phyloP scores from a whole-genome alignment of 345 rosid genomes.

The Rubroshorea leprosula region DNA sequence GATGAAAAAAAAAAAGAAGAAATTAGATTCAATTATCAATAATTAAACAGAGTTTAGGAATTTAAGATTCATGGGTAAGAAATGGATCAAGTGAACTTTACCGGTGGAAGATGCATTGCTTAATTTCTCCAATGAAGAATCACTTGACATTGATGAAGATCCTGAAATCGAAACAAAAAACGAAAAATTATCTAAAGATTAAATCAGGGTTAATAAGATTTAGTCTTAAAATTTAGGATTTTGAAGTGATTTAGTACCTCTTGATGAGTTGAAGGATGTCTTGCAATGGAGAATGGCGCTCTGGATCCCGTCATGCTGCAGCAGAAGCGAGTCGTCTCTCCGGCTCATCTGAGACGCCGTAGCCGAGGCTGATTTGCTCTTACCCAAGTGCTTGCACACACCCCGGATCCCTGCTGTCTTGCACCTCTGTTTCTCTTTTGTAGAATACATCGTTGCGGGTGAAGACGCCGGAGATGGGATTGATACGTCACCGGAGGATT shows the following conservation, averaged over 20 bases:
- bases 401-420: constrained; percentile 42
- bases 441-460: constrained; percentile 26
- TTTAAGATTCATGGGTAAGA: neutral
- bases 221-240: neutral
- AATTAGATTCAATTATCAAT: neutral
- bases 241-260: constrained; percentile 24
- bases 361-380: constrained; percentile 66
- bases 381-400: constrained; percentile 48
- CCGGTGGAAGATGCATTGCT: constrained; percentile 46
- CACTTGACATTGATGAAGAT: constrained; percentile 36
- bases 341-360: constrained; percentile 50
- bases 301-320: constrained; percentile 89
- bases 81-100: neutral
- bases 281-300: constrained; percentile 97
- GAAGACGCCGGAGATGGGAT: constrained; percentile 39
- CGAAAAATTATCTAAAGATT: too few species aligned
- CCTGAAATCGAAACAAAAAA: constrained; percentile 19
- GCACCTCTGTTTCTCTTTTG: constrained; percentile 36
- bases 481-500: constrained; percentile 22
- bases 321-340: constrained; percentile 77
- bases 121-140: constrained; percentile 37
- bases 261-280: constrained; percentile 59
- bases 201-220: neutral
- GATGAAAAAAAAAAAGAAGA: neutral
- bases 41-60: neutral